phyloP scores from a whole-genome alignment of 2,329 filamentous ascomycete genomes.

The Ascochyta viciae-villosae region DNA sequence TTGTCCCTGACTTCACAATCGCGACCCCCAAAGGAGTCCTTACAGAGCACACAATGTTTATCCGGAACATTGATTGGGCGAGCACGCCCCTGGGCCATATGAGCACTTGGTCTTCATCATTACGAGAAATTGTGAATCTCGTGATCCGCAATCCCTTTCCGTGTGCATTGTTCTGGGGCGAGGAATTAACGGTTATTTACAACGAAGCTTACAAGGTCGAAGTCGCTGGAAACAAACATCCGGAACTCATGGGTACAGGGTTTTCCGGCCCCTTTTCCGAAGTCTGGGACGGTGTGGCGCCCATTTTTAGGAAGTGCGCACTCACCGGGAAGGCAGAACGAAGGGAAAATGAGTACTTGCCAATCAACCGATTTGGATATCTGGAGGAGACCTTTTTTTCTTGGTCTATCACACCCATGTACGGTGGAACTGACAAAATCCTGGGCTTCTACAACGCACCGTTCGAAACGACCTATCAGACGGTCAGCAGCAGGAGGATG shows the following conservation, averaged over 20 bases:
- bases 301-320: constrained; percentile 38
- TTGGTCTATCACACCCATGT: constrained; percentile 54
- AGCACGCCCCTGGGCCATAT: constrained; percentile 58
- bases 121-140: constrained; percentile 52
- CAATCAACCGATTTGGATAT: constrained; percentile 39
- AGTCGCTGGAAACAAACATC: constrained; percentile 38
- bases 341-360: constrained; percentile 38
- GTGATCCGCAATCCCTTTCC: constrained; percentile 43
- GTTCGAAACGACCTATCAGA: constrained; percentile 50
- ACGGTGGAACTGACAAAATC: constrained; percentile 45
- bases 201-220: constrained; percentile 50
- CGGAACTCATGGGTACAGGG: constrained; percentile 42
- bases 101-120: constrained; percentile 55
- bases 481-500: constrained; percentile 48
- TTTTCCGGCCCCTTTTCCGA: constrained; percentile 47
- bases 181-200: constrained; percentile 48
- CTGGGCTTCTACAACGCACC: constrained; percentile 43
- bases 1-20: constrained; percentile 39
- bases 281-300: constrained; percentile 50
- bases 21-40: constrained; percentile 31
- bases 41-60: constrained; percentile 41
- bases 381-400: constrained; percentile 50
- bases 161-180: constrained; percentile 53
- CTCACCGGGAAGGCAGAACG: constrained; percentile 37
- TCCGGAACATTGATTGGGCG: constrained; percentile 58